phyloP scores from a whole-genome alignment of 1,284 basidiomycete species.

The Papiliotrema nemorosa region DNA sequence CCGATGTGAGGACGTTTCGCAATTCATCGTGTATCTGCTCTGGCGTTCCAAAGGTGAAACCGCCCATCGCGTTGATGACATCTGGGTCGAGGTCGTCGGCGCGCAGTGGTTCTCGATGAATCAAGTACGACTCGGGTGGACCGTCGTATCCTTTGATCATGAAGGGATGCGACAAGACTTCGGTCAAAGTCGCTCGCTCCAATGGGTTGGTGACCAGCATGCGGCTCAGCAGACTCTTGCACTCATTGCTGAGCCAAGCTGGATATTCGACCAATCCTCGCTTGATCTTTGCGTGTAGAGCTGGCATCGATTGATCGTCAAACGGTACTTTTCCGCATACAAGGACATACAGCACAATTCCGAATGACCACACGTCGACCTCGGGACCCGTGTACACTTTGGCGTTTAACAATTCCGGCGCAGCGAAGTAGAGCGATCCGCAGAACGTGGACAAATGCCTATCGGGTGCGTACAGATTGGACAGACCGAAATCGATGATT shows the following conservation, averaged over 20 bases:
- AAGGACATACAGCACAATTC: conserved; percentile 94
- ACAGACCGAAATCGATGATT: conserved; percentile 98
- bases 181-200: conserved; percentile 73
- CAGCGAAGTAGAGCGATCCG: conserved; percentile 95
- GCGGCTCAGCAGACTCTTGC: conserved; percentile 85
- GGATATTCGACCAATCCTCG: conserved; percentile 95
- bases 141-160: conserved; percentile 84
- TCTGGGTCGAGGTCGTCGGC: conserved; percentile 78
- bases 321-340: conserved; percentile 99
- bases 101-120: conserved; percentile 82
- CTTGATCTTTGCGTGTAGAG: conserved; percentile 98
- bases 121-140: conserved; percentile 76
- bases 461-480: conserved; percentile 88
- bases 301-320: conserved; percentile 99
- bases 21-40: conserved; percentile 79
- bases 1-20: conserved; percentile 69
- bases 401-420: conserved; percentile 93
- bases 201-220: conserved; percentile 96
- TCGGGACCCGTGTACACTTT: conserved; percentile 96
- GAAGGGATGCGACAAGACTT: conserved; percentile 92
- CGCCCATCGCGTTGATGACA: conserved; percentile 88
- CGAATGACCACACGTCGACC: conserved; percentile 98
- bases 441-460: conserved; percentile 90
- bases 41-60: conserved; percentile 91
- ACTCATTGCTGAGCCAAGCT: conserved; percentile 93